Percentiles rank a stretch among this genome's conserved stretches.
Conservation (phyloP, 257 asterid species). For the Apocynum venetum region DNA sequence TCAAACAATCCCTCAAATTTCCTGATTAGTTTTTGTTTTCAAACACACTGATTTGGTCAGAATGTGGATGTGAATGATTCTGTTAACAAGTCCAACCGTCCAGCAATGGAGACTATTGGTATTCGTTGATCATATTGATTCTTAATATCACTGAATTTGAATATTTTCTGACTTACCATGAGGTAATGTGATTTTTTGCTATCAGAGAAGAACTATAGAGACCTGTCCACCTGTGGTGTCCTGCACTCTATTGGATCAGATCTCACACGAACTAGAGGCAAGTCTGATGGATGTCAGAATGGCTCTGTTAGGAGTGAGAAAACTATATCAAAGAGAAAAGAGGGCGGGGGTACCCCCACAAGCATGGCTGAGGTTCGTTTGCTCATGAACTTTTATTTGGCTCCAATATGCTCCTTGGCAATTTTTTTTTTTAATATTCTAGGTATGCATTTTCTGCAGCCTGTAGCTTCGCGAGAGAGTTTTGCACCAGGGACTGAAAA, state of each 20-base stretch:
- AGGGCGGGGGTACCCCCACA: constrained; percentile 57
- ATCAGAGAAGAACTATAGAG: constrained; percentile 44
- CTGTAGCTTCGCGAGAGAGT: constrained; percentile 79
- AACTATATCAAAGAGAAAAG: constrained; percentile 44
- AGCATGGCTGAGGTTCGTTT: constrained; percentile 68
- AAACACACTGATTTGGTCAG: constrained; percentile 31
- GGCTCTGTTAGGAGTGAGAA: constrained; percentile 49
- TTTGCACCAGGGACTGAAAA: constrained; percentile 54
- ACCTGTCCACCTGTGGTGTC: constrained; percentile 87
- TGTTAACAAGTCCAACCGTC: constrained; percentile 32
- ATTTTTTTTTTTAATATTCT: not conserved
- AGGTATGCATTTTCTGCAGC: constrained; percentile 35
- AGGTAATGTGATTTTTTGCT: constrained; percentile 6
- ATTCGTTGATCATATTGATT: constrained; percentile 9
- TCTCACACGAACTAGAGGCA: constrained; percentile 64
- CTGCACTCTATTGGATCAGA: constrained; percentile 92
- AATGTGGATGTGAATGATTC: constrained; percentile 47
- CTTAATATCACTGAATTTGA: constrained; percentile 2
- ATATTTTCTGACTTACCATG: not conserved
- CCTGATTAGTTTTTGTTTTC: constrained; percentile 16
- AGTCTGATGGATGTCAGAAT: constrained; percentile 36
- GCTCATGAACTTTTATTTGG: not conserved
- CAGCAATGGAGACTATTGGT: constrained; percentile 39
- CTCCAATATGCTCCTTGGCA: not conserved
- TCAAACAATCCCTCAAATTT: constrained; percentile 9